Evolutionary conservation across 306 rosid species (phyloP), one percentile per base, ranked within the genome.

Genomic region (Hippophae gyantsensis): DNA sequence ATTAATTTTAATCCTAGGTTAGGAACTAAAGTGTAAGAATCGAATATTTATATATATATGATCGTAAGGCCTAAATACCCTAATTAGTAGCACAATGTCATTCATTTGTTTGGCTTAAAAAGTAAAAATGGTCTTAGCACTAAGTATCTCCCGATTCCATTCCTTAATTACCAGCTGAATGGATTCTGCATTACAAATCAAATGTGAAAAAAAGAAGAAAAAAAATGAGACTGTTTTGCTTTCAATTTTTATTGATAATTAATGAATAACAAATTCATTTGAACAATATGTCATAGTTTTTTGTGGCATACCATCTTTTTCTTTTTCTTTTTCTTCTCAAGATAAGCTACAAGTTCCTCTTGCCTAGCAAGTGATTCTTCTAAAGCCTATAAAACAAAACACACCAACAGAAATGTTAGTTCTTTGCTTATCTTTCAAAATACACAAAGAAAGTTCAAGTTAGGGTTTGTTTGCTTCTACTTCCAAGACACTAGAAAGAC

Each of bases 271-370:
- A 44, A 54, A 32, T 54, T 23, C 8, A 11, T 38, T 6, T 42
- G 8, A 53, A 43, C 56, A 48, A 57, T 8, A 18, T 18, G 45
- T 57, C 18, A n/a, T 66, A 10, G 48, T 59, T 47, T 11, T 9
- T 53, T 44, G 60, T 32, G 50, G 67, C 60, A 10, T 74, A 89
- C 92, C 81, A 81, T 52, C 75, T 73, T 75, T 56, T 75, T 82
- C 69, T 69, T 86, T 69, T 67, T 78, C 55, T 85, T 85, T 73
- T 78, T 85, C 26, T 74, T 73, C 48, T 86, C 95, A 56, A 89
- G 43, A 63, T 76, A 82, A 54, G 93, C 82, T 18, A 85, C 43
- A 48, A 92, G 79, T 69, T 86, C 88, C 45, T 75, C 85, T 68
- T 88, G 95, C 49, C 58, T 57, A 51, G 67, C 74, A 59, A 82